Evolutionary conservation across 768 basidiomycete species (phyloP).

Genomic region (Mycena kentingensis): DNA sequence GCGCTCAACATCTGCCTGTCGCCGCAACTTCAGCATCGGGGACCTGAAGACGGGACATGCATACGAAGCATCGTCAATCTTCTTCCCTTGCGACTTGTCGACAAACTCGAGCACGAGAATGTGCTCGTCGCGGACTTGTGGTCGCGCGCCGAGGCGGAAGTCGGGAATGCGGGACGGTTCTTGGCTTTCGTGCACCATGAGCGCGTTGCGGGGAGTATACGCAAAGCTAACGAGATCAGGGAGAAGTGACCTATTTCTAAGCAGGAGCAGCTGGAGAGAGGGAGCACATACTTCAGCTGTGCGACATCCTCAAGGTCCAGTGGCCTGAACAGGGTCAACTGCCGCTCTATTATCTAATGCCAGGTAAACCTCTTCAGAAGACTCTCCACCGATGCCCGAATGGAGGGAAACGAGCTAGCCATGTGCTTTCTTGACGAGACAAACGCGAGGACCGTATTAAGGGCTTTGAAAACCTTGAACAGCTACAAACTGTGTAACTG

Average conservation of each 20-base stretch:
- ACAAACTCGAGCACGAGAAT: slow-evolving; percentile 50
- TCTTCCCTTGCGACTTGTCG: slow-evolving; percentile 39
- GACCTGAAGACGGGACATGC: not conserved
- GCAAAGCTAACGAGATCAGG: slow-evolving; percentile 82
- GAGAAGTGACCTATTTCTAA: slow-evolving; percentile 83
- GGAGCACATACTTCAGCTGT: slow-evolving; percentile 83
- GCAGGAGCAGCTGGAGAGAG: no score
- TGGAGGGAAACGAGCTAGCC: slow-evolving; percentile 74
- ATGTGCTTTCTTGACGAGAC: slow-evolving; percentile 79
- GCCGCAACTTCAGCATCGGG: slow-evolving; percentile 8
- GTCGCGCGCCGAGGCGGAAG: slow-evolving; percentile 42
- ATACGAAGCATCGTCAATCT: slow-evolving; percentile 33
- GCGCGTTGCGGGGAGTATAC: slow-evolving; percentile 67
- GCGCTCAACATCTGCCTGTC: slow-evolving; percentile 25
- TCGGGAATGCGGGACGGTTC: slow-evolving; percentile 26
- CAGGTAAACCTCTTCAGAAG: slow-evolving; percentile 66
- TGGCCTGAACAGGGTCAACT: slow-evolving; percentile 50
- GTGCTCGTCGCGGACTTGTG: slow-evolving; percentile 31
- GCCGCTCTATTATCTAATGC: not conserved
- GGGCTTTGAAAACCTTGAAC: slow-evolving; percentile 58
- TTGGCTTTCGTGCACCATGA: slow-evolving; percentile 52
- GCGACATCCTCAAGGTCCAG: slow-evolving; percentile 77
- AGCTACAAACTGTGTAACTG: no score
- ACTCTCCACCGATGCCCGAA: slow-evolving; percentile 79
- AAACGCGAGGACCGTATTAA: slow-evolving; percentile 89